Evolutionary conservation across 225 moss, liverwort and hornwort genomes (phyloP).

Genomic region (Pseudisothecium myosuroides): DNA sequence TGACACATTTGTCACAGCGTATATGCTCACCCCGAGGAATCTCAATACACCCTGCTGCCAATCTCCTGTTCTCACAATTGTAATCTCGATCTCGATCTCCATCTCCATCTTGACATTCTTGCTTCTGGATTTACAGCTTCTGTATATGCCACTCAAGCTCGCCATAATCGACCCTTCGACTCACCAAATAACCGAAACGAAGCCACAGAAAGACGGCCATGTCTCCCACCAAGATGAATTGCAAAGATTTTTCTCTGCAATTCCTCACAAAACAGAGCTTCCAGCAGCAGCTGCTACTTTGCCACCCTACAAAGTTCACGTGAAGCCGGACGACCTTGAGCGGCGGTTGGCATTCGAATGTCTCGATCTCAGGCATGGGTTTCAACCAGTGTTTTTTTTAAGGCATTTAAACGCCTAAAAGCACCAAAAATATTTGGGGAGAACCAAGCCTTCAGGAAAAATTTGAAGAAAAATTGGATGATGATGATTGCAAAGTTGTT

Average conservation of each 20-base stretch:
- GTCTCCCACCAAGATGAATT: neutral
- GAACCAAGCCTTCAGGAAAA: too few relatives aligned
- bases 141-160: neutral
- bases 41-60: neutral
- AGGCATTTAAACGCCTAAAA: too few relatives aligned
- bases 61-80: neutral
- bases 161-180: neutral
- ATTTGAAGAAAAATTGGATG: too few relatives aligned
- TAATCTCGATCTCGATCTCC: neutral
- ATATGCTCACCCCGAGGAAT: neutral
- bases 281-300: neutral
- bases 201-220: neutral
- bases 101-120: neutral
- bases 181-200: slow-evolving; percentile 1
- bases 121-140: neutral
- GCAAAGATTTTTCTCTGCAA: neutral
- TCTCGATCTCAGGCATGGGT: neutral
- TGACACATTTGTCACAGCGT: neutral
- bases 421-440: too few relatives aligned
- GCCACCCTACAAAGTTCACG: slow-evolving; percentile 1
- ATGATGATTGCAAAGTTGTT: too few relatives aligned
- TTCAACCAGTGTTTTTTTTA: too few relatives aligned
- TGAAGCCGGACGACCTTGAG: slow-evolving; percentile 8
- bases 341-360: slow-evolving; percentile 23
- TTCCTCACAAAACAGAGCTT: neutral